Evolutionary conservation across 805 yeast genomes (phyloP).

Genomic region (Barnettozyma botsteinii): DNA sequence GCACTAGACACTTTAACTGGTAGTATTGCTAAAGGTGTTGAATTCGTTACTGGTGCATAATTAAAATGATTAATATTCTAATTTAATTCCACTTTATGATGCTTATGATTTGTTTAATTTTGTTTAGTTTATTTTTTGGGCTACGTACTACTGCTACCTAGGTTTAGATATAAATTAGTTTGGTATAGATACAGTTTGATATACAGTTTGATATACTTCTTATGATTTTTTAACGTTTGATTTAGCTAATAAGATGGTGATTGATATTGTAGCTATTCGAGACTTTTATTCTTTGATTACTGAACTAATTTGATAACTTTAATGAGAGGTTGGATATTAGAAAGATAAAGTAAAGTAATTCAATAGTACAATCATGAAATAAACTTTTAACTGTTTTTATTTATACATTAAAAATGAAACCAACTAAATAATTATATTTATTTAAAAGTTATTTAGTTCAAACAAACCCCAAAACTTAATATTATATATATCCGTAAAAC

Average conservation of each 20-base stretch:
- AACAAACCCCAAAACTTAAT: slow-evolving; percentile 1
- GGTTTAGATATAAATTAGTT: not conserved
- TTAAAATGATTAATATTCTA: not conserved
- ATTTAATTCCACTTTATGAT: not conserved
- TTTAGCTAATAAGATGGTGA: not conserved
- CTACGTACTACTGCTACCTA: too few relatives aligned
- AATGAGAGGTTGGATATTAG: too few relatives aligned
- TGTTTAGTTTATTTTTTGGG: not conserved
- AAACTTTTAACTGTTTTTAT: not conserved
- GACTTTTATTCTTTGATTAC: too few relatives aligned
- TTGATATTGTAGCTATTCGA: too few relatives aligned
- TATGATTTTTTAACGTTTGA: too few relatives aligned
- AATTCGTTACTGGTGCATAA: slow-evolving; percentile 18
- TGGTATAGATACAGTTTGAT: too few relatives aligned
- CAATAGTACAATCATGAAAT: not conserved
- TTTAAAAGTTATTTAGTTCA: not conserved
- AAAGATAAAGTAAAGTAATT: too few relatives aligned
- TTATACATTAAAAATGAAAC: not conserved
- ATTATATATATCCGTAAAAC: slow-evolving; percentile 10
- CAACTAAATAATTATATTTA: not conserved
- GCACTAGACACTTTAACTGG: slow-evolving; percentile 19
- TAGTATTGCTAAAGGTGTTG: slow-evolving; percentile 24
- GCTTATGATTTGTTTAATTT: not conserved
- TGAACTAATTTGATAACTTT: too few relatives aligned
- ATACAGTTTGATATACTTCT: too few relatives aligned